These are phyloP conservation scores for Solioccasus polychromus DNA, from an alignment of 768 basidiomycete genomes.

Conservation along the genomic window DNA sequence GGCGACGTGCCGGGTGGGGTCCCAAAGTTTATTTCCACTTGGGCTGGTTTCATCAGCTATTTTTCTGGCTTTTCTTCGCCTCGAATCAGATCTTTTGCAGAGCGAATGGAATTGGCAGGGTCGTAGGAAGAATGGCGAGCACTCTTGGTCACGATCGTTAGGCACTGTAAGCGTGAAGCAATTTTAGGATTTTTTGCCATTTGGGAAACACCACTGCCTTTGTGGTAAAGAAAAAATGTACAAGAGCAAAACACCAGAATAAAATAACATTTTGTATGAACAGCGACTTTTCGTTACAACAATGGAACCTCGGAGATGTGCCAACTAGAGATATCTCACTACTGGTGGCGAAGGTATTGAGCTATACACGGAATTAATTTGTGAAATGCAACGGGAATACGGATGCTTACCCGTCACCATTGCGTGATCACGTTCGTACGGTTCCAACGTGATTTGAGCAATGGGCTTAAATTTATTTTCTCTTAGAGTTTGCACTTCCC, in stretches of 20 bases:
- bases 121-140: too few relatives aligned
- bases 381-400: background rate
- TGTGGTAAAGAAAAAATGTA: background rate
- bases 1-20: constrained; percentile 47
- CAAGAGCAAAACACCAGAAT: constrained; percentile 12
- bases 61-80: constrained; percentile 10
- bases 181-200: constrained; percentile 1
- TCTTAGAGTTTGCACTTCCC: constrained; percentile 80
- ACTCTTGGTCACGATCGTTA: too few relatives aligned
- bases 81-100: constrained; percentile 2
- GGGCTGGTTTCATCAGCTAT: constrained; percentile 57
- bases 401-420: constrained; percentile 73
- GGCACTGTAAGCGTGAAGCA: constrained; percentile 9
- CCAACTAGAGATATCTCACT: constrained; percentile 12
- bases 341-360: constrained; percentile 46
- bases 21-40: constrained; percentile 71
- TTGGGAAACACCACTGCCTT: background rate
- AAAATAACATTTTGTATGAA: constrained; percentile 17
- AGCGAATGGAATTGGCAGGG: background rate
- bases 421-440: constrained; percentile 87
- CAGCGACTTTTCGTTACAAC: constrained; percentile 18
- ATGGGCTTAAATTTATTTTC: constrained; percentile 84
- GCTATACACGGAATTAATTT: constrained; percentile 29
- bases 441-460: constrained; percentile 94
- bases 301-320: background rate